A percentile compares a stretch with the other conserved stretches of the same genome.
Evolutionary conservation across 139 green algal genomes (phyloP).

Genomic region (Mesotaenium endlicherianum): DNA sequence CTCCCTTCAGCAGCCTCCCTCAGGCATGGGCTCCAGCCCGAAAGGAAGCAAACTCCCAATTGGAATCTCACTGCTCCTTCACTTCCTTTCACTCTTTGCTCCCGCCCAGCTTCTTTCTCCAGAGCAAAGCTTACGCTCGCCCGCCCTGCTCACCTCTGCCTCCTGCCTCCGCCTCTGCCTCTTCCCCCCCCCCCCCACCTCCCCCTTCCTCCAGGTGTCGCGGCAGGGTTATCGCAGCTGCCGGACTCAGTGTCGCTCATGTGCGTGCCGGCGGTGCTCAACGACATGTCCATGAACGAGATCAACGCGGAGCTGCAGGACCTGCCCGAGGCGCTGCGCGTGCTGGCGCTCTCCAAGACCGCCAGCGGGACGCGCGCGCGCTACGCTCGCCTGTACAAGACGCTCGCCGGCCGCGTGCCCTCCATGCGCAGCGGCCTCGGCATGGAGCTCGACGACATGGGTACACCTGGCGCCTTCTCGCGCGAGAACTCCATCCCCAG

Average conservation of each 20-base stretch:
- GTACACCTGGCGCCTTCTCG: too few species aligned
- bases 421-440: neutral
- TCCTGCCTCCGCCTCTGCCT: neutral
- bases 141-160: neutral
- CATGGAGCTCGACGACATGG: neutral
- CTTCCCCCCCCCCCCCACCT: too few species aligned
- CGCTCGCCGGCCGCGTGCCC: neutral
- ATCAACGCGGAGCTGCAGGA: neutral
- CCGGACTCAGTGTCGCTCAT: neutral
- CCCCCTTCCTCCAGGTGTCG: too few species aligned
- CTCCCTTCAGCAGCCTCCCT: too few species aligned
- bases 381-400: conserved; percentile 12
- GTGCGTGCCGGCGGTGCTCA: neutral
- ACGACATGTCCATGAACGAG: neutral
- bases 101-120: neutral
- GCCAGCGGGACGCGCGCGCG: neutral
- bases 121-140: too few species aligned
- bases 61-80: neutral
- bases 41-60: too few species aligned
- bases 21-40: too few species aligned
- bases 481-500: neutral
- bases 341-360: neutral
- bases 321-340: neutral
- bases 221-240: neutral
- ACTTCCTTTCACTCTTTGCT: neutral